These are phyloP conservation scores for Colletotrichum sojae DNA, from an alignment of 2,329 filamentous ascomycete species.

Conservation along the genomic window DNA sequence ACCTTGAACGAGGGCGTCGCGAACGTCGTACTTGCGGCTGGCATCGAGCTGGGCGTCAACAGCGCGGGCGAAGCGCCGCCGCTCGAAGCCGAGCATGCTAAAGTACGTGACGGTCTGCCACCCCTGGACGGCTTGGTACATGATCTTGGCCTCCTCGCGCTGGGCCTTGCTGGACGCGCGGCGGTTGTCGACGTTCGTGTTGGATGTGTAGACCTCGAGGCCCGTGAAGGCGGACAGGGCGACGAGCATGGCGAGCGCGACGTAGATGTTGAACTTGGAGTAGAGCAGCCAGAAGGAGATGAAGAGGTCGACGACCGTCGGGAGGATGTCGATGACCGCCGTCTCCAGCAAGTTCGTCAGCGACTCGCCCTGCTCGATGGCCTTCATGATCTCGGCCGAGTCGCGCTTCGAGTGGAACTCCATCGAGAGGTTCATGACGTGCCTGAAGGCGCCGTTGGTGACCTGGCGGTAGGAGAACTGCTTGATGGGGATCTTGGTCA, in stretches of 20 bases:
- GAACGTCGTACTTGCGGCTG: constrained; percentile 40
- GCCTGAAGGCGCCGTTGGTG: constrained; percentile 73
- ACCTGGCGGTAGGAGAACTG: constrained; percentile 66
- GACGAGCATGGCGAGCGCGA: constrained; percentile 56
- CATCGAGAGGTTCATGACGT: constrained; percentile 78
- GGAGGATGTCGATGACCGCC: constrained; percentile 71
- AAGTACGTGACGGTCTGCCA: constrained; percentile 71
- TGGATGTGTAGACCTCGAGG: constrained; percentile 51
- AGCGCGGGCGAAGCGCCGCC: constrained; percentile 45
- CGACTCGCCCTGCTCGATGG: constrained; percentile 74
- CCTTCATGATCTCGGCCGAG: constrained; percentile 74
- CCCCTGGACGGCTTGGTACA: constrained; percentile 71
- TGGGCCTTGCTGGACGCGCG: constrained; percentile 55
- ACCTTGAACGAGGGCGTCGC: constrained; percentile 44
- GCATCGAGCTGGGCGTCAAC: constrained; percentile 46
- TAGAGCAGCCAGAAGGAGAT: constrained; percentile 74
- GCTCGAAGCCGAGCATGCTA: constrained; percentile 52
- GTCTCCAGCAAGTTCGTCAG: constrained; percentile 73
- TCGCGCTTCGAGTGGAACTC: constrained; percentile 78
- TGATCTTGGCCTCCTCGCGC: constrained; percentile 64
- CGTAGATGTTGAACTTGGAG: constrained; percentile 73
- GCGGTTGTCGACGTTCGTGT: constrained; percentile 55
- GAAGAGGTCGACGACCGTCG: constrained; percentile 73
- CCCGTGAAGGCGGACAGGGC: constrained; percentile 43
- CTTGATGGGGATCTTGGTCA: constrained; percentile 52